Evolutionary conservation across 2,329 filamentous ascomycete species (phyloP), one percentile per base, ranked within the genome.

Genomic region (Ascochyta pisi): DNA sequence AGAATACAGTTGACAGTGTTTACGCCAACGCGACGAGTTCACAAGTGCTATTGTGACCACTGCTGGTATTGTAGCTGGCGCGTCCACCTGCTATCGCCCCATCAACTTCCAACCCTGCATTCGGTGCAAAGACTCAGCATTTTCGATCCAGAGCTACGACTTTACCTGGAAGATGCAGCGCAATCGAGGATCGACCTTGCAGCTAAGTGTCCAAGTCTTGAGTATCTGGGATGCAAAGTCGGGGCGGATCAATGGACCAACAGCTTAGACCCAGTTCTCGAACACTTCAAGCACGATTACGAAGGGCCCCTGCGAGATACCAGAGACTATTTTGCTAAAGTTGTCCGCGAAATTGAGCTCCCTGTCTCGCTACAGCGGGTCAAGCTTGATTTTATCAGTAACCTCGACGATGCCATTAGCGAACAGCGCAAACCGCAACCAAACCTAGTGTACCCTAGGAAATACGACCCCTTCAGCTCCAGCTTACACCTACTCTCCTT

Each of bases 281-380:
- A 43, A 26, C 33, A 50, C 9, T 42, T 53, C 45, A 57, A 37
- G 22, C 52, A 50, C 3, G 64, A 68, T 24, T 58, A 53, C 38
- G 50, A 43, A 35, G 66, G 66, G 13, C 60, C 57, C 27, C 60
- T 51, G 12, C 58, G 61, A 9, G 63, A 68, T 42, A 53, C 60
- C 2, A 58, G 64, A 23, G 48, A 62, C 13, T 58, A 59, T 42
- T 67, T 65, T 4, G 54, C 45, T 8, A 58, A 58, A 38, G 60
- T 60, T 23, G 12, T 61, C 9, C 16, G 23, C 33, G 27, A 44
- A 29, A 26, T 50, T 3, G 27, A 27, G 3, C 31, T 66, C 6
- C 63, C 61, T 43, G 15, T 31, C 7, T 54, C 59, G 10, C 46
- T 69, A 9, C 51, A 49, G 15, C 33, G 50, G 6, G 56, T 54